Conservation (phyloP, 495 filamentous ascomycete genomes). For the Daldinia vernicosa region DNA sequence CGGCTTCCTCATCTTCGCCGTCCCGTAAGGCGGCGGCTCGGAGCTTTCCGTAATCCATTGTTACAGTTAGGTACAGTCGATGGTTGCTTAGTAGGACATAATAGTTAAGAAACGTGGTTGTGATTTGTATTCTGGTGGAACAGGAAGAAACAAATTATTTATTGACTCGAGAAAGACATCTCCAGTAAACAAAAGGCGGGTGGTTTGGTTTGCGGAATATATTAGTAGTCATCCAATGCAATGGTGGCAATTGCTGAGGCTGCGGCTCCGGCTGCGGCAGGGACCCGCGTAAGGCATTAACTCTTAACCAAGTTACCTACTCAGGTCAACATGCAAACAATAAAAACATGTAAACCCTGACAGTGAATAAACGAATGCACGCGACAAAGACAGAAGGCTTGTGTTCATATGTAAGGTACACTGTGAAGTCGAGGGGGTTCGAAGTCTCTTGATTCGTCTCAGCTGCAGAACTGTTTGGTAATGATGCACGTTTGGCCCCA, state of each 20-base stretch:
- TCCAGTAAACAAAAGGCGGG: slow-evolving; percentile 11
- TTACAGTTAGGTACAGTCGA: slow-evolving; percentile 13
- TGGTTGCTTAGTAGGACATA: slow-evolving; percentile 23
- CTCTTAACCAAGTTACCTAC: not conserved
- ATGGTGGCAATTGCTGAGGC: slow-evolving; percentile 1
- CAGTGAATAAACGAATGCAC: not conserved
- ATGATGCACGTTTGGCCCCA: slow-evolving; percentile 35
- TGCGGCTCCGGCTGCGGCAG: not conserved
- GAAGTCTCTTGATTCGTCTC: not conserved
- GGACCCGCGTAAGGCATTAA: not conserved
- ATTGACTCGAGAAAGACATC: not conserved
- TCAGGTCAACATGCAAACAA: not conserved
- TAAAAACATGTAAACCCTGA: not conserved
- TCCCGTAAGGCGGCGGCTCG: slow-evolving; percentile 86
- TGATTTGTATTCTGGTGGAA: not conserved
- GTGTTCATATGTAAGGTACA: not conserved
- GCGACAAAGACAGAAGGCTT: not conserved
- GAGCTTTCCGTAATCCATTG: slow-evolving; percentile 81
- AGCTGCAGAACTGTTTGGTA: not conserved
- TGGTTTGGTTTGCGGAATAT: slow-evolving; percentile 1
- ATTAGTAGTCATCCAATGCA: slow-evolving; percentile 14
- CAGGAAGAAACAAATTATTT: not conserved
- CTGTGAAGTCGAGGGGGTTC: not conserved
- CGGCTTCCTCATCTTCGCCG: slow-evolving; percentile 92
- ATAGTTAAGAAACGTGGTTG: slow-evolving; percentile 9